Evolutionary conservation across 2,329 filamentous ascomycete species (phyloP), one percentile per base, ranked within the genome.

Genomic region (Phaeosphaeria sp.): DNA sequence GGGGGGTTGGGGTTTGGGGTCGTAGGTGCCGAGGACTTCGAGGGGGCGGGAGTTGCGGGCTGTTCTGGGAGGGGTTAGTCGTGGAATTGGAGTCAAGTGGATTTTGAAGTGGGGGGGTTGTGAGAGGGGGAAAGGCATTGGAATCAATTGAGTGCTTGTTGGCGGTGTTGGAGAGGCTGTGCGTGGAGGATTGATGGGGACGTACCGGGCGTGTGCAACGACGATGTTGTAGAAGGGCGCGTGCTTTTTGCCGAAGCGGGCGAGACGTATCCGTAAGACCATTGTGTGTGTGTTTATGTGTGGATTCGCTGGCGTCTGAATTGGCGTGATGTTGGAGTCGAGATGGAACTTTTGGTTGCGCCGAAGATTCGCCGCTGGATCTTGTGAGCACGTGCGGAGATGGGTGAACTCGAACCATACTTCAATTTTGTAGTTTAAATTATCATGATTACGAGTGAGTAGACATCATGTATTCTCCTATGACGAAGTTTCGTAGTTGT

Each of bases 221-320:
- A 98, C 92, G 64, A 99, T 97, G 82, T 99, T 99, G 85, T 97
- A 99, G 71, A 97, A 90, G 2, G 95, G 94, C n/a, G 87, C 78
- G 76, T 96, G 93, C 65, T 86, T 88, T 78, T 90, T 92, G 75
- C 93, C 93, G 78, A 98, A 97, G 78, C 95, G 93, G 69, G 95
- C 91, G 69, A 99, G 88, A 58, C 95, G 90, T 78, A 99, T 95
- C 78, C 91, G 91, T 73, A 99, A 85, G 61, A 98, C 94, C 95
- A 99, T 97, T 51, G 69, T 85, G 43, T 33, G 51, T 53, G 51
- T 22, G 43, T 40, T 40, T 44, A 56, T 55, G 51, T 21, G 57
- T 55, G 40, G 3, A 21, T 18, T 18, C 20, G 40, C 60, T 66
- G 64, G 18, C 51, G 44, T 36, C 33, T 25, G 51, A 15, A 52